phyloP scores from a whole-genome alignment of 345 rosid genomes.

The Cochlearia excelsa region DNA sequence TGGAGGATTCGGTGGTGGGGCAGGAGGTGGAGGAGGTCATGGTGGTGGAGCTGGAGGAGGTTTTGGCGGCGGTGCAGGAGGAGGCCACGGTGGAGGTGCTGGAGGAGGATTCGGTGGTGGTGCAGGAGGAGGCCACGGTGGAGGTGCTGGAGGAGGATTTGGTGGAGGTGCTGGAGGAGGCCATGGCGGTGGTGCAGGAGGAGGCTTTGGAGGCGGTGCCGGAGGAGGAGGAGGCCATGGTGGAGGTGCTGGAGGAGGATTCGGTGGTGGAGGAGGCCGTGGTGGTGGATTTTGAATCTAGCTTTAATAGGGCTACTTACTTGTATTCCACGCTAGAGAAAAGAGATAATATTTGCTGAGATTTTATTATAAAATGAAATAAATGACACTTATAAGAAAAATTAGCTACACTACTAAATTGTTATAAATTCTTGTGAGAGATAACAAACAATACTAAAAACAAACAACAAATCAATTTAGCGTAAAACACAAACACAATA shows the following conservation, averaged over 20 bases:
- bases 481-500: too few relatives aligned
- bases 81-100: neutral
- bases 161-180: slow-evolving; percentile 35
- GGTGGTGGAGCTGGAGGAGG: slow-evolving; percentile 26
- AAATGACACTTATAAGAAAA: too few relatives aligned
- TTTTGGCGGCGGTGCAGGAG: slow-evolving; percentile 3
- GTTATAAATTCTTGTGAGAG: too few relatives aligned
- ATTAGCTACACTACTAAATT: too few relatives aligned
- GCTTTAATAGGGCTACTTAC: too few relatives aligned
- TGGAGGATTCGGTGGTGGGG: too few relatives aligned
- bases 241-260: neutral
- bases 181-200: slow-evolving; percentile 21
- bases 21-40: too few relatives aligned
- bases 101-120: slow-evolving; percentile 27
- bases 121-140: slow-evolving; percentile 21
- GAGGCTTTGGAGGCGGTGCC: slow-evolving; percentile 22
- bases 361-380: too few relatives aligned
- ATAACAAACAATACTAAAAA: too few relatives aligned
- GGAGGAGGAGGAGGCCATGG: slow-evolving; percentile 30
- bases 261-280: neutral
- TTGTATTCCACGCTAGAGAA: too few relatives aligned
- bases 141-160: slow-evolving; percentile 15
- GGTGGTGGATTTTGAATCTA: neutral
- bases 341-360: too few relatives aligned
- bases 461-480: slow-evolving; percentile 3